Percentiles rank a stretch among this genome's conserved stretches.
These are phyloP conservation scores for Terana coerulea DNA, from an alignment of 768 basidiomycete genomes.

Conservation along the genomic window DNA sequence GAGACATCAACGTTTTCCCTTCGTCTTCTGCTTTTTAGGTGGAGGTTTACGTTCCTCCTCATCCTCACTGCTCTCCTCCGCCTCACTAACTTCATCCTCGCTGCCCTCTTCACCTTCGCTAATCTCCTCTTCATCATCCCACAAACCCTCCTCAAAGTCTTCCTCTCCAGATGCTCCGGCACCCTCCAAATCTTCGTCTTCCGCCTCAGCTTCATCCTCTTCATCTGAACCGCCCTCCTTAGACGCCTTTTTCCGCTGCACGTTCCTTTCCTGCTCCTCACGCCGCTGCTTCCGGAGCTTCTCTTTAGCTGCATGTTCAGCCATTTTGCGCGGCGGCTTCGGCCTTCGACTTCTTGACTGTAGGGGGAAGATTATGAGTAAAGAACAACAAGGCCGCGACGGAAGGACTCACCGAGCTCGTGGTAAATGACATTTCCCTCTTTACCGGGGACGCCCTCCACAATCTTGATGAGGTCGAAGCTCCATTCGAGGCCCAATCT, in stretches of 20 bases:
- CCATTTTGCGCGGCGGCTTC: conserved; percentile 63
- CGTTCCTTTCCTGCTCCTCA: conserved; percentile 90
- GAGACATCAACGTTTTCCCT: conserved; percentile 39
- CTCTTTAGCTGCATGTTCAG: conserved; percentile 74
- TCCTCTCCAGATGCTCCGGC: conserved; percentile 34
- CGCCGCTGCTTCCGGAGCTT: conserved; percentile 72
- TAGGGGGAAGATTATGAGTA: not conserved
- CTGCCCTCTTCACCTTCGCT: conserved; percentile 47
- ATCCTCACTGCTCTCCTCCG: conserved; percentile 45
- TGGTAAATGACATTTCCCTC: conserved; percentile 94
- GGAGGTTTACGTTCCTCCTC: conserved; percentile 39
- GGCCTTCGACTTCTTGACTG: conserved; percentile 89
- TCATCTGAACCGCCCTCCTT: conserved; percentile 35
- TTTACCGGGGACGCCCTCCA: conserved; percentile 90
- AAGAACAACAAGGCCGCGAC: not conserved
- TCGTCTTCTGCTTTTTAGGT: conserved; percentile 51
- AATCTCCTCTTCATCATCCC: conserved; percentile 65
- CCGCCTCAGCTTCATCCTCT: conserved; percentile 37
- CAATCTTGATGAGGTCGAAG: conserved; percentile 88
- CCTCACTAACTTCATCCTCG: conserved; percentile 36
- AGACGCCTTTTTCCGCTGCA: conserved; percentile 70
- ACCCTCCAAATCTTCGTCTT: conserved; percentile 40
- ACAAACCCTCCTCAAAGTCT: conserved; percentile 29
- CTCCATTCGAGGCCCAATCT: conserved; percentile 96
- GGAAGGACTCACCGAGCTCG: conserved; percentile 69